Percentiles rank a stretch among this genome's conserved stretches.
Evolutionary conservation across 2,329 filamentous ascomycete genomes (phyloP).

Genomic region (Penicillium verrucosum): DNA sequence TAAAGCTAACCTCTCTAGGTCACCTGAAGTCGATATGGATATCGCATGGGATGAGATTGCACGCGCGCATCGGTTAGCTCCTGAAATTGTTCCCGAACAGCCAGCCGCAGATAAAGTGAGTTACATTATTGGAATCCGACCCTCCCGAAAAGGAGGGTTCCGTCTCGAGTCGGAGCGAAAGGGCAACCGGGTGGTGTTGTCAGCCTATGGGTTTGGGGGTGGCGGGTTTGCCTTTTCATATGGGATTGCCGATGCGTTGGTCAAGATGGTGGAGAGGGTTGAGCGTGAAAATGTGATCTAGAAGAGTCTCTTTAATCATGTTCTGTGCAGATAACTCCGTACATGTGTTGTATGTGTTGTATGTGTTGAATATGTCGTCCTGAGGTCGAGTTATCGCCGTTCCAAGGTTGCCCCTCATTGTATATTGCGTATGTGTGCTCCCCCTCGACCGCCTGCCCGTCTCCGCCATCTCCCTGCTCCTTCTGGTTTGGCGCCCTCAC

Average conservation of each 20-base stretch:
- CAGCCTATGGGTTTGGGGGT: conserved; percentile 40
- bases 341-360: no score
- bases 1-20: conserved; percentile 21
- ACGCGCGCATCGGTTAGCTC: conserved; percentile 39
- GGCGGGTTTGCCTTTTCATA: conserved; percentile 41
- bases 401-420: background rate
- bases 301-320: background rate
- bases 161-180: conserved; percentile 33
- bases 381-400: background rate
- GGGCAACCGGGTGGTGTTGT: conserved; percentile 28
- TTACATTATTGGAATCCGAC: conserved; percentile 38
- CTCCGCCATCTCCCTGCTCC: no score
- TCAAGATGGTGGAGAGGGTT: conserved; percentile 35
- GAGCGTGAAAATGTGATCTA: conserved; percentile 33
- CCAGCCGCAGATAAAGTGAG: conserved; percentile 29
- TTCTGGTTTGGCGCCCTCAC: no score
- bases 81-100: conserved; percentile 33
- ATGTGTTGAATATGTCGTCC: no score
- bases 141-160: conserved; percentile 35
- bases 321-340: no score
- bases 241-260: conserved; percentile 34
- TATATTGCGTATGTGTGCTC: no score
- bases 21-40: conserved; percentile 35
- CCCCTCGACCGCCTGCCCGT: no score
- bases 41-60: conserved; percentile 39